phyloP scores from a whole-genome alignment of 208 protist species.

The Endotrypanum monterogeii region DNA sequence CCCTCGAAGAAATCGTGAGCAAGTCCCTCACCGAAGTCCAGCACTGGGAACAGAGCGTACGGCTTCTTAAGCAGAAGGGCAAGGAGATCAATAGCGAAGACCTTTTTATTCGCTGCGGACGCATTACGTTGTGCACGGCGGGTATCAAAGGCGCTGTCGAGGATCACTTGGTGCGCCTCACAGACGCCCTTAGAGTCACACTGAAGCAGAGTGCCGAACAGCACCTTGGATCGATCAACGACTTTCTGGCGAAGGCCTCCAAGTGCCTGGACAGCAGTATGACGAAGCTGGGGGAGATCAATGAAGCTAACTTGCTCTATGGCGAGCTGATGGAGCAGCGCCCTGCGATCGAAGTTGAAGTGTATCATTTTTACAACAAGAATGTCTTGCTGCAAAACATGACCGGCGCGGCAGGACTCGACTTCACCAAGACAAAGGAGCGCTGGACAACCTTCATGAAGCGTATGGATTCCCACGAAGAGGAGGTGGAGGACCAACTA shows the following conservation, averaged over 20 bases:
- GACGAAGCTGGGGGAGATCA: constrained; percentile 95
- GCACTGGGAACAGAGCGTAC: constrained; percentile 96
- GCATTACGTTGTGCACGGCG: constrained; percentile 94
- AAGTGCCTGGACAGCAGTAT: constrained; percentile 80
- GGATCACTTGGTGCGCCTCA: constrained; percentile 91
- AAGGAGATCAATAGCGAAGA: constrained; percentile 95
- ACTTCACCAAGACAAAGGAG: constrained; percentile 74
- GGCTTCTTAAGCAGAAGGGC: constrained; percentile 94
- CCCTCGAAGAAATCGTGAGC: constrained; percentile 90
- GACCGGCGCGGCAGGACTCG: constrained; percentile 68
- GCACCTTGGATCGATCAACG: constrained; percentile 84
- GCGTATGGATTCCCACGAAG: constrained; percentile 92
- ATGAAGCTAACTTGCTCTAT: constrained; percentile 84
- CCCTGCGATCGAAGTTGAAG: constrained; percentile 80
- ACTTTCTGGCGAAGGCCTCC: constrained; percentile 77
- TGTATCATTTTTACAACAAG: constrained; percentile 93
- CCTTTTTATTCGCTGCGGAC: constrained; percentile 93
- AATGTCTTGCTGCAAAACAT: constrained; percentile 92
- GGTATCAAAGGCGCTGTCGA: constrained; percentile 94
- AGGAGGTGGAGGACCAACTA: constrained; percentile 92
- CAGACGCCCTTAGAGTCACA: constrained; percentile 84
- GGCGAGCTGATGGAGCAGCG: constrained; percentile 85
- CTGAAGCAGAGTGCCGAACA: constrained; percentile 83
- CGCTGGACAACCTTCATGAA: constrained; percentile 83
- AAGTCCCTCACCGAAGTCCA: constrained; percentile 89